Evolutionary conservation across 768 basidiomycete species (phyloP), one percentile per base, ranked within the genome.

Genomic region (Pisolithus tinctorius): DNA sequence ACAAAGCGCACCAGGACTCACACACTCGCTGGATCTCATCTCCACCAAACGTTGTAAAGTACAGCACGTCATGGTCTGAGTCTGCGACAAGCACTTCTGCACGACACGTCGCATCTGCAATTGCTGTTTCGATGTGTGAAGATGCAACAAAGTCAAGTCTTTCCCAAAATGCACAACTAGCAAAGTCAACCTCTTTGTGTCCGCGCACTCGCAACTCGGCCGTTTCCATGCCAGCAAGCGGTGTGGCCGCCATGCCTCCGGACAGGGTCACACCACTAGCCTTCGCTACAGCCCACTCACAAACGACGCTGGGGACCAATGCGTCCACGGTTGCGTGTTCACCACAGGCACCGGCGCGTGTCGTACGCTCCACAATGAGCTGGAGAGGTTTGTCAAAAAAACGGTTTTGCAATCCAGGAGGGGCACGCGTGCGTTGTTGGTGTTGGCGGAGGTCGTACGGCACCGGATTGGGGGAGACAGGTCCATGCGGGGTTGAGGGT

Each of bases 301-400:
- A 82, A 7, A 88, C 82, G 45, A 93, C 86, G 54, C 88, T 89
- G 0, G 93, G 93, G 2, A 94, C 83, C 13, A 97, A 73, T 1
- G 93, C 95, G 55, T 96, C 94, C 52, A 85, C 85, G 0, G 89
- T 85, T 0, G 90, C 88, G 64, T 95, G 93, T 69, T 97, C 94
- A 4, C 94, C 94, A 60, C 83, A 81, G 39, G 88, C 86, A 37
- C 92, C 89, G 6, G 90, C 88, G 36, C 89, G 83, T 2, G 85
- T 84, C 49, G 86, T 88, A 1, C 84, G 80, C 64, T 98, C 94
- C 36, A 97, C 83, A 45, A 90, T 78, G 49, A 96, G 70, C 4
- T 84, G 84, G 37, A 87, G 78, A 2, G 85, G 76, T 68, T 96
- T 98, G 72, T 98, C 94, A 65, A 83, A 89, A 79, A 91, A 96